phyloP scores from a whole-genome alignment of 225 moss, liverwort and hornwort genomes.

The Neckera pumila region DNA sequence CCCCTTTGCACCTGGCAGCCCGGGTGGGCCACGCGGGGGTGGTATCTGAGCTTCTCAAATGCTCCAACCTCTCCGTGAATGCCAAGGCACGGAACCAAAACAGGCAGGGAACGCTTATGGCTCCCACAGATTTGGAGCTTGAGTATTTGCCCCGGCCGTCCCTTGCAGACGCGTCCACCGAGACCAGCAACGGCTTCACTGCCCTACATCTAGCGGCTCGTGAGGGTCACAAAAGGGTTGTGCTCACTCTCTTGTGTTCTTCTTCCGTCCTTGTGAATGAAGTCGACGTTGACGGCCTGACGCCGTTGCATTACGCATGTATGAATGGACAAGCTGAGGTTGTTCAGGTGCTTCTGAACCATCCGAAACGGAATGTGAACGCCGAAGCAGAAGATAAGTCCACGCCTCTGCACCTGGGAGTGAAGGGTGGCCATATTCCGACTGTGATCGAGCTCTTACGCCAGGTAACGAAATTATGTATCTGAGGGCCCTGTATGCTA shows the following conservation, averaged over 20 bases:
- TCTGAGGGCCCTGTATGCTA: not conserved
- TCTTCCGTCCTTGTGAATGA: slow-evolving; percentile 13
- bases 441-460: slow-evolving; percentile 39
- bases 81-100: slow-evolving; percentile 21
- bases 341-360: slow-evolving; percentile 10
- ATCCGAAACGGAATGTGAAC: slow-evolving; percentile 20
- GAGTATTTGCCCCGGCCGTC: slow-evolving; percentile 31
- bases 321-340: slow-evolving; percentile 14
- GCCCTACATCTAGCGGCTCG: slow-evolving; percentile 35
- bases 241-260: not conserved
- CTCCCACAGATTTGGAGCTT: slow-evolving; percentile 23
- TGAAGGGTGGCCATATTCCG: slow-evolving; percentile 19
- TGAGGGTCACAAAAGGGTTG: slow-evolving; percentile 25
- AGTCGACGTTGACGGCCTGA: slow-evolving; percentile 19
- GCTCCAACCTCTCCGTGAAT: slow-evolving; percentile 23
- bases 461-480: slow-evolving; percentile 2
- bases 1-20: slow-evolving; percentile 31
- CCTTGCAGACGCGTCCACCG: slow-evolving; percentile 9
- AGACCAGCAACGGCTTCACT: slow-evolving; percentile 15
- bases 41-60: slow-evolving; percentile 32
- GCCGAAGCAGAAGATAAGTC: slow-evolving; percentile 13
- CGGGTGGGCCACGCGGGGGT: slow-evolving; percentile 12
- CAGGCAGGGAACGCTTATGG: slow-evolving; percentile 3
- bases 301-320: slow-evolving; percentile 34
- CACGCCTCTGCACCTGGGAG: slow-evolving; percentile 40